Evolutionary conservation across 2,329 filamentous ascomycete genomes (phyloP), one percentile per base, ranked within the genome.

Genomic region (Colletotrichum tanaceti): DNA sequence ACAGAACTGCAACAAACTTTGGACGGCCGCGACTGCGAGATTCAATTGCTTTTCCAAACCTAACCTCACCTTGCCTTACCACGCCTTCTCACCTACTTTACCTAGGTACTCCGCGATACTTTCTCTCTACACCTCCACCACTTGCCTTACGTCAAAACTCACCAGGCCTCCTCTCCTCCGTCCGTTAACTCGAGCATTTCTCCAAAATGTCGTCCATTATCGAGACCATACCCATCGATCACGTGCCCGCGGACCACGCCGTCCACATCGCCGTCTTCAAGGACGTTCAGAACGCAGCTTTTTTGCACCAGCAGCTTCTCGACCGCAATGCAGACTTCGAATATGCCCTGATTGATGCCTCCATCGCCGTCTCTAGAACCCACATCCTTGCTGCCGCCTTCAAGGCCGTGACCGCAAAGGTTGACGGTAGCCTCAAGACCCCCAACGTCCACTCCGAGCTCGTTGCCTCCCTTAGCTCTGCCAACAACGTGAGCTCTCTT

Each of bases 321-420:
- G 86, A 89, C 6, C 92, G 93, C 60, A 97, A 98, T 76, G 76
- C 88, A 13, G 90, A 91, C 10, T 98, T 94, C 74, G 94, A 98
- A 79, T 98, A 98, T 83, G 94, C 94, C 41, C 92, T 99, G 73
- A 87, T 99, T 54, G 95, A 99, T 80, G 94, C 94, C 22, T 89
- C 88, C 53, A 88, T 92, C 78, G 83, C 97, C 65, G 78, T 94
- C 28, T 94, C 93, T 1, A 85, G 90, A 39, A 81, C 85, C 6
- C 94, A 97, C 73, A 82, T 93, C 52, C 85, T 96, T 28, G 88
- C 92, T 1, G 92, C 93, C 28, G 86, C 91, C 35, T 95, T 93
- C 81, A 89, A 90, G 75, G 92, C 94, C n/a, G 83, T 94, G 71
- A 91, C 89, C 68, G 86, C 89, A 72, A 84, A 89, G 68, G 76